These are phyloP conservation scores for Annona cherimola DNA, from an alignment of 164 flowering plant species.

Conservation along the genomic window DNA sequence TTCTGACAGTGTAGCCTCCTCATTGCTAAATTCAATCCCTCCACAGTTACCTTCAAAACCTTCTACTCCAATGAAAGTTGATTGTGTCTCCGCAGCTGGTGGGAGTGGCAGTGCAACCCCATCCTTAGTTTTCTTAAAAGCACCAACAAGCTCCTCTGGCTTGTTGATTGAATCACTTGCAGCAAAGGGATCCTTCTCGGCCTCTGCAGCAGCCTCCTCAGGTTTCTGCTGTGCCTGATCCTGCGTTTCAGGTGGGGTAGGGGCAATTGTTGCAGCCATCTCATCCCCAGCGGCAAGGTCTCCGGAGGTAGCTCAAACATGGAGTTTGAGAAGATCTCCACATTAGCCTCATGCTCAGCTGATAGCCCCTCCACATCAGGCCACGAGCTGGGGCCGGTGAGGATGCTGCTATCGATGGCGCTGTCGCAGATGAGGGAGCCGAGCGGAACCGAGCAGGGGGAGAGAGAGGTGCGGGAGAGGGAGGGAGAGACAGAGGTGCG, in stretches of 20 bases:
- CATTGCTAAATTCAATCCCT: slow-evolving; percentile 82
- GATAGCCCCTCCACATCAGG: slow-evolving; percentile 41
- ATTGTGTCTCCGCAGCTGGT: slow-evolving; percentile 84
- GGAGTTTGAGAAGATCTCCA: slow-evolving; percentile 56
- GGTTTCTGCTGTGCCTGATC: slow-evolving; percentile 30
- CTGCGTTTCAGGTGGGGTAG: slow-evolving; percentile 19
- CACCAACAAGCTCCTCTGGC: slow-evolving; percentile 69
- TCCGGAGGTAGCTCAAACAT: slow-evolving; percentile 76
- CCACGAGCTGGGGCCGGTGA: too few species aligned
- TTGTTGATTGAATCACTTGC: slow-evolving; percentile 79
- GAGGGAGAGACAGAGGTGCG: too few species aligned
- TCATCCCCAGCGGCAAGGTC: slow-evolving; percentile 83
- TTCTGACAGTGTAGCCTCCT: slow-evolving; percentile 66
- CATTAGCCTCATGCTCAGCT: slow-evolving; percentile 47
- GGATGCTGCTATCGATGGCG: slow-evolving; percentile 10
- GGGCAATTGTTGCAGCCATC: slow-evolving; percentile 46
- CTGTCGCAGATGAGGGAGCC: slow-evolving; percentile 3
- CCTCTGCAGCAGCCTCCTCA: slow-evolving; percentile 32
- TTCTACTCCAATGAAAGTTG: slow-evolving; percentile 75
- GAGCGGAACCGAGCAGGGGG: too few species aligned
- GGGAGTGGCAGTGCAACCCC: slow-evolving; percentile 38
- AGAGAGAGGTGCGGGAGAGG: too few species aligned
- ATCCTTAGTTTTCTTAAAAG: slow-evolving; percentile 79
- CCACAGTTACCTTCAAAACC: slow-evolving; percentile 98
- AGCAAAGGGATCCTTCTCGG: slow-evolving; percentile 83